Evolutionary conservation across 768 basidiomycete genomes (phyloP), one percentile per base, ranked within the genome.

Genomic region (Lyophyllum semitale): DNA sequence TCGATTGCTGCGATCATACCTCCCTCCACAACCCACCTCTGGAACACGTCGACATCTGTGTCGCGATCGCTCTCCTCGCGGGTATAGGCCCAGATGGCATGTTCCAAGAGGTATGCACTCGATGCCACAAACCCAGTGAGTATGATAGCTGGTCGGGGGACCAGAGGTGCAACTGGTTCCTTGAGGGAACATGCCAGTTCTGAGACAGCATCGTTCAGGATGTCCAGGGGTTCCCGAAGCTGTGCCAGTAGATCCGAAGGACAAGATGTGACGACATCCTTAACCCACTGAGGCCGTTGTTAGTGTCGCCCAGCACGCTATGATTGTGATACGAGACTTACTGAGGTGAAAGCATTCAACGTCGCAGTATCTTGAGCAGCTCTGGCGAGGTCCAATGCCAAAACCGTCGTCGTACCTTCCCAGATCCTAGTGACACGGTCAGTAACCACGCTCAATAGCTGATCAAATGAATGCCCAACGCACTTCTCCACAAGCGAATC

Each of bases 321-420:
- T 18, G n/a, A 48, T 42, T 42, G 25, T 12, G 11, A 47, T 30
- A 26, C 5, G 22, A 32, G 13, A 73, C 78, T 50, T 61, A 89
- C 88, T 12, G 75, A 67, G 8, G 73, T 62, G 59, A 85, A 89
- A 0, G 83, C 72, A 13, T 67, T 61, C 51, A 86, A 58, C 1
- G 75, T 73, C 1, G 58, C 56, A 15, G 73, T 73, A 57, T 83
- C 79, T 41, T 71, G 69, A 20, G 80, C 75, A 4, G 83, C 83
- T 44, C 88, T 74, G 8, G 82, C 71, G 35, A 91, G 71, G 65
- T 93, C 89, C 47, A 91, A 68, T 1, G 88, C 77, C 4, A 91
- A 77, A 3, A 91, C 87, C 0, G 81, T 82, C 13, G 79, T 76
- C 0, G 89, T 89, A 0, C 88, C 89, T 69, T 92, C 91, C 89